phyloP scores from a whole-genome alignment of 441 rosid species.

The Erodium trifolium region DNA sequence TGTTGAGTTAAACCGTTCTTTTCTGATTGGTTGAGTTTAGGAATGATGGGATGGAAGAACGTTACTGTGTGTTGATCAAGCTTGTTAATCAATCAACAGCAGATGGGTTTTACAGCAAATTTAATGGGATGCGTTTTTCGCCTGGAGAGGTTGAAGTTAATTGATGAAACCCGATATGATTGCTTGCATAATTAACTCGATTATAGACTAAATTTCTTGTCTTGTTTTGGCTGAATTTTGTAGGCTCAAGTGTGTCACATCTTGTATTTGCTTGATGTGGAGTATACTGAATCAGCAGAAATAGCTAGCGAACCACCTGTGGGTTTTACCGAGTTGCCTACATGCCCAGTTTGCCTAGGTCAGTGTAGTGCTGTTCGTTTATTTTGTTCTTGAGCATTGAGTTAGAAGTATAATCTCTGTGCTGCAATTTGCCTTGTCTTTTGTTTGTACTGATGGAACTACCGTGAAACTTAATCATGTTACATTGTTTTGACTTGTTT shows the following conservation, averaged over 20 bases:
- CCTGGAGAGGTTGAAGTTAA: conserved; percentile 60
- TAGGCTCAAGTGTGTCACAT: conserved; percentile 90
- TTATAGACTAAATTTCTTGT: background rate
- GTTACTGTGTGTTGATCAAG: conserved; percentile 69
- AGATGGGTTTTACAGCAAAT: conserved; percentile 43
- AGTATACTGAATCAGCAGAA: conserved; percentile 55
- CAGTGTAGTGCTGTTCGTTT: conserved; percentile 16
- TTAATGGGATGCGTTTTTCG: conserved; percentile 63
- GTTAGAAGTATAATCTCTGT: background rate
- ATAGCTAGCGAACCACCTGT: conserved; percentile 55
- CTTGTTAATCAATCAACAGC: conserved; percentile 47
- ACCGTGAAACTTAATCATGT: background rate
- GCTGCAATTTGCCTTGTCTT: background rate
- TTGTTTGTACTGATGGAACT: background rate
- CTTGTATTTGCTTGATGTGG: conserved; percentile 52
- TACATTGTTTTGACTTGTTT: conserved; percentile 4
- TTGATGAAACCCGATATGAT: background rate
- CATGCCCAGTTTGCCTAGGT: conserved; percentile 94
- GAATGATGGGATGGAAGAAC: conserved; percentile 90
- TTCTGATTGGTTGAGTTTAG: conserved; percentile 23
- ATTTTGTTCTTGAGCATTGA: background rate
- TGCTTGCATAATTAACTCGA: background rate
- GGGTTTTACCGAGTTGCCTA: conserved; percentile 75
- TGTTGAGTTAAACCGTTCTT: background rate
- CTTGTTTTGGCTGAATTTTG: conserved; percentile 2